Base-by-base conservation (phyloP, 1,284 basidiomycete species). In the Puccinia coronata region DNA sequence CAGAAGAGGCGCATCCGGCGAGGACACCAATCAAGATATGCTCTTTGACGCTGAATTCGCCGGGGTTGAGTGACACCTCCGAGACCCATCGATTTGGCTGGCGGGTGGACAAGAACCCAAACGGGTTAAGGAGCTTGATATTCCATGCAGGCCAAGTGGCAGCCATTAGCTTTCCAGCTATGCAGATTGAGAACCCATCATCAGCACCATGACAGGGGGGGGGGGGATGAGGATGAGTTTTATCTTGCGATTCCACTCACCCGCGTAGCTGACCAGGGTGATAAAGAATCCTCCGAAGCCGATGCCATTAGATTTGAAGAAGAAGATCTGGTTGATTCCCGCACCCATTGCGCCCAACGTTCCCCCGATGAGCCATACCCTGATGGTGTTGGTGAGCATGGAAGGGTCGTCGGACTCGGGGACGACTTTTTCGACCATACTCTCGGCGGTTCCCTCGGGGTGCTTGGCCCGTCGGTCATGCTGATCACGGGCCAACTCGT, bases 341-440 rank as follows among this genome's bases (percentile, higher is more conserved):
- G 89, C 89, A 6, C 89, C 89, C 0, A 90, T 83, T 20, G 88
- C 83, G 82, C 89, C 89, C 83, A 90, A 88, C 55, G 88, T 82
- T 1, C 85, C 86, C 1, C 89, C 89, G 31, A 90, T 86, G 12
- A 89, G 31, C 6, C 89, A 82, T 4, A 88, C 88, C 39, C 89
- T 85, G 55, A 89, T 85, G 0, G 89, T 90, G 6, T 90, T 84
- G 0, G 89, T 88, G 0, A 89, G 88, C 1, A 90, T 83, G 0
- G 87, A 84, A 0, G 89, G 87, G 77, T 90, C 89, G 84, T 90
- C 89, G 0, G 87, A 87, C 9, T 88, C 86, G 0, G 89, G 88
- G 0, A 90, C 88, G 1, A 80, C 69, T 36, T 72, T 80, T 23
- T n/a, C 39, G 39, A 71, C 78, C 25, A 47, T 49, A 43, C 36